Evolutionary conservation across 164 flowering plant genomes (phyloP), one percentile per base, ranked within the genome.

Genomic region (Kalanchoe fedtschenkoi): DNA sequence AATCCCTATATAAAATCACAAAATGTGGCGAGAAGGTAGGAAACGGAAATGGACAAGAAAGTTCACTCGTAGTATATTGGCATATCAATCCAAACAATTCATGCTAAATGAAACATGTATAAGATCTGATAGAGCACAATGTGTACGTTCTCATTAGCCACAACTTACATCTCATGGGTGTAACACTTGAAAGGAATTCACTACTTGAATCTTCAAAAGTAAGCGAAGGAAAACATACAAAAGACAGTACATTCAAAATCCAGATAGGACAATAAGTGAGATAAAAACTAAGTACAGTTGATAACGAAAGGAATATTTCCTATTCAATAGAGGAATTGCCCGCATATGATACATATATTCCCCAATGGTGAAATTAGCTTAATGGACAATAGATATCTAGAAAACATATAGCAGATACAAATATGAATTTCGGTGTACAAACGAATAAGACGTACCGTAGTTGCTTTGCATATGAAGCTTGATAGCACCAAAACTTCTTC

Each of bases 401-500:
- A 51, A 51, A 32, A 51, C 26, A 28, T 4, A 2, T 13, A 16
- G 16, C 32, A 51, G 26, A 22, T 51, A 51, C 39, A 37, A 11
- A 26, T 9, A 29, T 30, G 5, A 1, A 30, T 1, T 64, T 59
- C 35, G 14, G 60, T 9, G 33, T 69, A 60, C 41, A 42, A 22
- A 55, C 63, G 7, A 37, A 64, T 33, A 43, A 13, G 14, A 60
- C 70, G 19, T 54, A 91, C 99, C 95, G 87, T 83, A 76, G 84
- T 84, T 66, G 71, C 76, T 74, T 84, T 87, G 84, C 83, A 77
- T 91, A 95, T 87, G 82, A 80, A 81, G 63, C 78, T 79, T 29
- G 97, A 87, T 56, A 91, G 96, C 62, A 76, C 78, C 75, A 95
- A 74, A 80, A 74, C 75, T 65, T 95, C 99, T 64, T 84, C 93